Evolutionary conservation across 768 basidiomycete species (phyloP).

Genomic region (Lanmaoa rubissima): DNA sequence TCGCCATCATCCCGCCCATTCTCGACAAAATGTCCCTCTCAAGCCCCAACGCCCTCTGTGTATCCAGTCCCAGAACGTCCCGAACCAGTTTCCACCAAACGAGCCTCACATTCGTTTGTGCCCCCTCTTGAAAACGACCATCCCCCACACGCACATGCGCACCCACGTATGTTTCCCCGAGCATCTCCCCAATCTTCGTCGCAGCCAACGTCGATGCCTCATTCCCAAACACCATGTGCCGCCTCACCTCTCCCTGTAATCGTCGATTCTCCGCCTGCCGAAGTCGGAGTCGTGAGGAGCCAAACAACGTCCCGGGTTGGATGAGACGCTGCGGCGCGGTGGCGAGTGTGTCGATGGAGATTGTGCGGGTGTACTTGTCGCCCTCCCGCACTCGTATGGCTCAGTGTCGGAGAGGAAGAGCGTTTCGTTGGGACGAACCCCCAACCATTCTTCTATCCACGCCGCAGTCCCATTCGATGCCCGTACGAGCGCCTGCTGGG

Average conservation of each 20-base stretch:
- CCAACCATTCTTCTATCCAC: constrained; percentile 19
- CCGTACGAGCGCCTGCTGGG: constrained; percentile 43
- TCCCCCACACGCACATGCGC: constrained; percentile 71
- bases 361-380: constrained; percentile 4
- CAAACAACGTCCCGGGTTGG: constrained; percentile 74
- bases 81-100: constrained; percentile 61
- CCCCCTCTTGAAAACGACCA: constrained; percentile 51
- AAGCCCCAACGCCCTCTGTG: constrained; percentile 34
- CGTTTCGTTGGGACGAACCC: constrained; percentile 40
- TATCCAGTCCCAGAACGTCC: constrained; percentile 42
- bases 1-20: neutral
- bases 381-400: constrained; percentile 46
- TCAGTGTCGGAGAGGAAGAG: constrained; percentile 49
- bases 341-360: constrained; percentile 13
- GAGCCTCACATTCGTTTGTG: constrained; percentile 40
- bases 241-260: constrained; percentile 48
- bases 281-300: constrained; percentile 65
- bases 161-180: constrained; percentile 54
- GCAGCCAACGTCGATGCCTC: constrained; percentile 43
- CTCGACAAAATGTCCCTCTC: constrained; percentile 14
- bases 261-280: constrained; percentile 37
- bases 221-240: constrained; percentile 57
- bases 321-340: constrained; percentile 46
- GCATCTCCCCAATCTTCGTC: constrained; percentile 39
- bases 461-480: constrained; percentile 48